Base-by-base conservation (phyloP, 2,329 filamentous ascomycete species). In the Pyrenophora teres region DNA sequence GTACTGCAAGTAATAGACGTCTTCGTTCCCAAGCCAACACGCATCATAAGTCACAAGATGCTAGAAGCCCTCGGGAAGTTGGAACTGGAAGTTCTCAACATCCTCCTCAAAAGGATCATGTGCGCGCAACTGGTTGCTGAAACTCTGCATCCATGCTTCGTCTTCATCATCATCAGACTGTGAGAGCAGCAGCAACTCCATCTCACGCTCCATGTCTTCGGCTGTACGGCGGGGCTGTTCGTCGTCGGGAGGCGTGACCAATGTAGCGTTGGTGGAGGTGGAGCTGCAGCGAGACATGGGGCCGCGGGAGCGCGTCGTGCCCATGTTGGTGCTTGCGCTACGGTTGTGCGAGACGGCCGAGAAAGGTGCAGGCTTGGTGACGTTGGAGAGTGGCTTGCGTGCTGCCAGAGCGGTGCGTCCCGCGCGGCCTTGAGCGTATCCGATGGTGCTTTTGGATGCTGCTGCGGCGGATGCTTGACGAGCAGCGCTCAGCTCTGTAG, bases 381-480 rank as follows among this genome's bases (percentile, higher is more conserved):
- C 58, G 52, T 71, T 73, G 32, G 71, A 70, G 23, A 74, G 66
- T 6, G 72, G 72, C 39, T 72, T 71, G 43, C 72, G 71, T 19
- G 65, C 46, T 35, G 64, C 56, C 39, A 62, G 54, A 15, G 77
- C 78, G 2, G 79, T 76, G 16, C 79, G 79, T 2, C 80, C 76
- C 9, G 77, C 76, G 30, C 90, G 84, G 30, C 92, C 92, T 71
- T 88, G 90, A 49, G 84, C 89, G 70, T 96, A 96, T 13, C 92
- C 92, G 36, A 96, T 81, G 0, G 92, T 96, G 48, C 85, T 92
- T 57, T 87, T 85, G 1, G 92, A 96, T 5, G 85, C 86, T 5
- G 83, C 83, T 18, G 83, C 81, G 1, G 88, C 87, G 9, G 82
- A 79, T 7, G 81, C 81, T 57, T 84, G 83, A 40, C 85, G 83